A percentile compares a stretch with the other conserved stretches of the same genome.
These are phyloP conservation scores for Pulveroboletus sp. DNA, from an alignment of 768 basidiomycete species.

Conservation along the genomic window DNA sequence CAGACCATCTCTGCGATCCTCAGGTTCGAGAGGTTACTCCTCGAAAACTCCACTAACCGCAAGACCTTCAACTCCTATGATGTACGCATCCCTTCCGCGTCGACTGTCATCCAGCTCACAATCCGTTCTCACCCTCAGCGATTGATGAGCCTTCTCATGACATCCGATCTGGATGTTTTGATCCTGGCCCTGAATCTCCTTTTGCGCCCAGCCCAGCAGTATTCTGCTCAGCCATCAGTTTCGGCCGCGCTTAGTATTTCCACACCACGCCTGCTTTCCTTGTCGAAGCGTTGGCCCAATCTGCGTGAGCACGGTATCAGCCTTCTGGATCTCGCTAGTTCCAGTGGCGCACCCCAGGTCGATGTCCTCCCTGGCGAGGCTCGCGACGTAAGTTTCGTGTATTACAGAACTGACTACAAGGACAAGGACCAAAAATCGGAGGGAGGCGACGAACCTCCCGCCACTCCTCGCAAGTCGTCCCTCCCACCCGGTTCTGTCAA, in stretches of 20 bases:
- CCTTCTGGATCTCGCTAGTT: constrained; percentile 66
- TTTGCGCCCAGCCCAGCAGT: constrained; percentile 92
- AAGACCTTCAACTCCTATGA: constrained; percentile 97
- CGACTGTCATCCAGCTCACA: constrained; percentile 1
- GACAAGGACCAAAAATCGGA: constrained; percentile 49
- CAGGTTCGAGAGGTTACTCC: constrained; percentile 79
- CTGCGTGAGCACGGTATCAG: constrained; percentile 76
- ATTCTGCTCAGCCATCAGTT: constrained; percentile 82
- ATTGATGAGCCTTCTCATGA: constrained; percentile 81
- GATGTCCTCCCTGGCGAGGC: constrained; percentile 67
- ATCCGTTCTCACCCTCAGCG: constrained; percentile 49
- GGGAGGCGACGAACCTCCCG: constrained; percentile 37
- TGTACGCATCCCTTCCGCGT: constrained; percentile 49
- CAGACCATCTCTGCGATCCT: constrained; percentile 76
- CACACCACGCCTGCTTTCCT: constrained; percentile 72
- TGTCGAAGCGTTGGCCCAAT: constrained; percentile 83
- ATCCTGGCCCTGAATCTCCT: constrained; percentile 79
- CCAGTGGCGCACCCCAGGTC: constrained; percentile 48
- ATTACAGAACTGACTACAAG: constrained; percentile 61
- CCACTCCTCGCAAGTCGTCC: constrained; percentile 48
- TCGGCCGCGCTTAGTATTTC: constrained; percentile 80
- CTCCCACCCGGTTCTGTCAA: constrained; percentile 47
- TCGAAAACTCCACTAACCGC: constrained; percentile 97
- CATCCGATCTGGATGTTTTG: constrained; percentile 86
- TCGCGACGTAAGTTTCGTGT: constrained; percentile 75